These are phyloP conservation scores for Amanita phalloides DNA, from an alignment of 768 basidiomycete species.

Conservation along the genomic window DNA sequence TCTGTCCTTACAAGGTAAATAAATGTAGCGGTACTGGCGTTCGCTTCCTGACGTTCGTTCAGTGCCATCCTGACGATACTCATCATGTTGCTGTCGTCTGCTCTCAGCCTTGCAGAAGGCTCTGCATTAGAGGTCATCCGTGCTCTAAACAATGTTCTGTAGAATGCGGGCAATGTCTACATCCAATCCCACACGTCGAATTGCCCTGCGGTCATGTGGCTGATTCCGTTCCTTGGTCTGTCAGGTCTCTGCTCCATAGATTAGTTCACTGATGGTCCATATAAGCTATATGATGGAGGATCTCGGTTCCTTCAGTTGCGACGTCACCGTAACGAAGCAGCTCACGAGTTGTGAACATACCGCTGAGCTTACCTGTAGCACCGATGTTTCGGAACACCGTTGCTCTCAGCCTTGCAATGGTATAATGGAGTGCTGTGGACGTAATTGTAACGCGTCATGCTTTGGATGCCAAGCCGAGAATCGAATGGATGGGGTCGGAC, in stretches of 20 bases:
- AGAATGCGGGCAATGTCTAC: conserved; percentile 42
- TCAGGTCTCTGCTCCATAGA: not conserved
- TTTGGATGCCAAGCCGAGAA: conserved; percentile 32
- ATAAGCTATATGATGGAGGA: conserved; percentile 34
- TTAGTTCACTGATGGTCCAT: not conserved
- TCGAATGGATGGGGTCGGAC: not conserved
- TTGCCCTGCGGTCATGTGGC: conserved; percentile 51
- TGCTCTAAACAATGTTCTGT: conserved; percentile 41
- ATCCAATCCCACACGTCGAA: conserved; percentile 30
- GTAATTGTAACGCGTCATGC: conserved; percentile 38
- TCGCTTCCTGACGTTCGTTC: not conserved
- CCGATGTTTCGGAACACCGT: conserved; percentile 23
- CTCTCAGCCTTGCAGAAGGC: conserved; percentile 33
- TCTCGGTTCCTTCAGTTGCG: conserved; percentile 33
- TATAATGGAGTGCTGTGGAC: conserved; percentile 42
- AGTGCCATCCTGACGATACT: conserved; percentile 57
- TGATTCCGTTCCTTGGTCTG: conserved; percentile 38
- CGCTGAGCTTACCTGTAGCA: conserved; percentile 34
- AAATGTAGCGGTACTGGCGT: not conserved
- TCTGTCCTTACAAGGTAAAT: conserved; percentile 49
- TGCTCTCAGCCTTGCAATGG: conserved; percentile 34
- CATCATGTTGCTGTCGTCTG: conserved; percentile 40
- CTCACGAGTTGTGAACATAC: conserved; percentile 46
- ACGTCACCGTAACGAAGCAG: conserved; percentile 27
- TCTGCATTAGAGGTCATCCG: conserved; percentile 48